Conservation (phyloP, 73 alveolate species). For the Tetrahymena malaccensis region DNA sequence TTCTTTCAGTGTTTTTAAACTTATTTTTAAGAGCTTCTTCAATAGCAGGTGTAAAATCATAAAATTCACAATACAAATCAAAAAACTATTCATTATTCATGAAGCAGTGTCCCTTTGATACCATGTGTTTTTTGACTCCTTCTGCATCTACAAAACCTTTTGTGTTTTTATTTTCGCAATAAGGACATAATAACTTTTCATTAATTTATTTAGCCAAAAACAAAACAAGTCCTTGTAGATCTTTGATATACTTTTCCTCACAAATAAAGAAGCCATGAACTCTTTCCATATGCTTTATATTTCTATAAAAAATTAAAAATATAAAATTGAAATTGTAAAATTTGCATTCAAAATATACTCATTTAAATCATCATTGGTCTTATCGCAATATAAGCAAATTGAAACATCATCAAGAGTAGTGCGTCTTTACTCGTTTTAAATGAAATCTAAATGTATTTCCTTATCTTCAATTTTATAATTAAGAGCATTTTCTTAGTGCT, state of each 20-base stretch:
- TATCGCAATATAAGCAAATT: background rate
- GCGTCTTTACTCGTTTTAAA: background rate
- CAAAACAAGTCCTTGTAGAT: background rate
- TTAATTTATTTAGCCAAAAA: background rate
- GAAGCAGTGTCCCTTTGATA: background rate
- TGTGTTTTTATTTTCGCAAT: background rate
- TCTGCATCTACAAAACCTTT: background rate
- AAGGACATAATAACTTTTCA: background rate
- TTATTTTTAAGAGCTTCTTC: background rate
- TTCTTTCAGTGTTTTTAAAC: background rate
- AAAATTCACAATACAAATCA: background rate
- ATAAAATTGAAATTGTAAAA: background rate
- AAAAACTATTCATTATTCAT: background rate
- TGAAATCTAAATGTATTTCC: background rate
- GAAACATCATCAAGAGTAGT: background rate
- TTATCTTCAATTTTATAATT: background rate
- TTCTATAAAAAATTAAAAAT: background rate
- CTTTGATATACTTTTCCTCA: background rate
- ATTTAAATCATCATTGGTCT: background rate
- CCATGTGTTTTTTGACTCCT: background rate
- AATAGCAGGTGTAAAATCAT: background rate
- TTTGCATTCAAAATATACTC: background rate
- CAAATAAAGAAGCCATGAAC: background rate
- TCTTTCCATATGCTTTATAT: background rate
- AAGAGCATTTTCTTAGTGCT: background rate